Evolutionary conservation across 2,329 filamentous ascomycete genomes (phyloP).

Genomic region (Apiospora phragmitis): DNA sequence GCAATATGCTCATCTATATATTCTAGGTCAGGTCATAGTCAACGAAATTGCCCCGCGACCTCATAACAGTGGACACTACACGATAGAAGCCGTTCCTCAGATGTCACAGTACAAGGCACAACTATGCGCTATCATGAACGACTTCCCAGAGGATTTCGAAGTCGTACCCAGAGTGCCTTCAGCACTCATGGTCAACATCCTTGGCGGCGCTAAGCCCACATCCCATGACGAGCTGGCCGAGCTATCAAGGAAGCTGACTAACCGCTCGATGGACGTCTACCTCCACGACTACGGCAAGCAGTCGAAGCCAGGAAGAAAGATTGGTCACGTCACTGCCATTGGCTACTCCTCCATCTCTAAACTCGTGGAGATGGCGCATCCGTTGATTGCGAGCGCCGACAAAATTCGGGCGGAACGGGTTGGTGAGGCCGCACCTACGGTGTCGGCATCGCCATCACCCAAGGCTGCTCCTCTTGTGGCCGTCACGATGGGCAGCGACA

Average conservation of each 20-base stretch:
- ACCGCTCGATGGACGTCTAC: conserved; percentile 48
- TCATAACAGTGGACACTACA: conserved; percentile 94
- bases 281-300: conserved; percentile 93
- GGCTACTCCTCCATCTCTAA: conserved; percentile 67
- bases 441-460: conserved; percentile 26
- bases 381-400: conserved; percentile 68
- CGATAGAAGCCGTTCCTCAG: conserved; percentile 85
- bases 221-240: conserved; percentile 59
- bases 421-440: conserved; percentile 35
- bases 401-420: conserved; percentile 57
- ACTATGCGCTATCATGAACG: conserved; percentile 76
- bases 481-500: conserved; percentile 84
- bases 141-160: conserved; percentile 53
- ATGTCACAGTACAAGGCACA: conserved; percentile 92
- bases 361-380: conserved; percentile 58
- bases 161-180: conserved; percentile 60
- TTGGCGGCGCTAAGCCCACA: conserved; percentile 66
- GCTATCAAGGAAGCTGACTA: conserved; percentile 44
- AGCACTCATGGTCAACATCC: conserved; percentile 79
- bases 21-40: conserved; percentile 63
- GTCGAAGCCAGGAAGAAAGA: conserved; percentile 86
- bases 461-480: conserved; percentile 61
- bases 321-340: conserved; percentile 88
- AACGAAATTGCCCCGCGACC: conserved; percentile 61
- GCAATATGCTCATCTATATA: background rate